phyloP scores from a whole-genome alignment of 768 basidiomycete species.

The Suillus subalutaceus region DNA sequence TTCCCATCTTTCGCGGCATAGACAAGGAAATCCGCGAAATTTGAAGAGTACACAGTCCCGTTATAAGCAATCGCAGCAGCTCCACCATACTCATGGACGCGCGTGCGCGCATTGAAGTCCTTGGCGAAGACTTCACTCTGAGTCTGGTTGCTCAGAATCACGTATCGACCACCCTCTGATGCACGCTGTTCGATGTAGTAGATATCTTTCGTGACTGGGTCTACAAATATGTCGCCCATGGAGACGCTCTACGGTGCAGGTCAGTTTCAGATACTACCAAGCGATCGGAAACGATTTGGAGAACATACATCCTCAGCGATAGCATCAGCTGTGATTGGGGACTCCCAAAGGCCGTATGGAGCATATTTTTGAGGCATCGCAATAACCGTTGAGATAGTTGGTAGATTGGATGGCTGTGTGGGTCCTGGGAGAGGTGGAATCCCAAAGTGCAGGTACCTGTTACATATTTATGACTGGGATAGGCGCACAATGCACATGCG shows the following conservation, averaged over 20 bases:
- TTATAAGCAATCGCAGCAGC: constrained; percentile 51
- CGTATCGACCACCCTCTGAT: constrained; percentile 50
- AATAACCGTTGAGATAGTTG: neutral
- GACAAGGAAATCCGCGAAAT: constrained; percentile 52
- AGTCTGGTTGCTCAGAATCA: constrained; percentile 52
- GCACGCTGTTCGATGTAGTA: constrained; percentile 66
- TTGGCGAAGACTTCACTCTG: constrained; percentile 50
- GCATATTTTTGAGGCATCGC: constrained; percentile 28
- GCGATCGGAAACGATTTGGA: constrained; percentile 16
- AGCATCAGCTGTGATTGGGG: constrained; percentile 53
- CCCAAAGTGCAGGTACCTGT: neutral
- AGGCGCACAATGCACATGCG: neutral
- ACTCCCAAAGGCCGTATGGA: constrained; percentile 63
- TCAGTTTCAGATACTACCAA: neutral
- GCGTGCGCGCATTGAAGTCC: constrained; percentile 54
- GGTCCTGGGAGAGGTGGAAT: neutral
- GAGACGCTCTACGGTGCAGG: constrained; percentile 24
- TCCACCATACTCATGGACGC: constrained; percentile 72
- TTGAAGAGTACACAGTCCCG: constrained; percentile 57
- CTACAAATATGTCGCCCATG: constrained; percentile 53
- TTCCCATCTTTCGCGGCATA: constrained; percentile 40
- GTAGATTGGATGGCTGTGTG: neutral
- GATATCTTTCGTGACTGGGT: constrained; percentile 44
- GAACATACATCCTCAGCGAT: constrained; percentile 45
- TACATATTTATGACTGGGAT: neutral